Conservation (phyloP, 2,329 filamentous ascomycete species). For the Pseudocercospora pini-densiflorae region DNA sequence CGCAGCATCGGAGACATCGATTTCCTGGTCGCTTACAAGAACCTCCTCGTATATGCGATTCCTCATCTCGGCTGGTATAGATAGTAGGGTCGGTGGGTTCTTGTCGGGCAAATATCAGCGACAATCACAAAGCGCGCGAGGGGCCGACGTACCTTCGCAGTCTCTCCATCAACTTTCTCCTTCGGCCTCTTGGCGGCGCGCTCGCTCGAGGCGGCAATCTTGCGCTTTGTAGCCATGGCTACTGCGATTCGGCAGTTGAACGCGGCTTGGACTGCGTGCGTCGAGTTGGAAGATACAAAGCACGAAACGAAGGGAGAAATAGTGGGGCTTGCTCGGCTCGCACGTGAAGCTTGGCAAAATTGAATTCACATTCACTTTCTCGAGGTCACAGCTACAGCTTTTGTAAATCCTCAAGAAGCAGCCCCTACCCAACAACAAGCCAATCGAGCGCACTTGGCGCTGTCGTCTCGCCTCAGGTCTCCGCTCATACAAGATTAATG, state of each 20-base stretch:
- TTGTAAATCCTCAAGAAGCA: not conserved
- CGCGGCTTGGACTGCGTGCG: too few relatives aligned
- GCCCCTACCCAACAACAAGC: not conserved
- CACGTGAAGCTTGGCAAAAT: not conserved
- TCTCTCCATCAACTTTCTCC: not conserved
- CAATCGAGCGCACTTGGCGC: too few relatives aligned
- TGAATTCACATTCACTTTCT: not conserved
- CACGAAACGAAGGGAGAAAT: too few relatives aligned
- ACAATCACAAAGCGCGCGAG: not conserved
- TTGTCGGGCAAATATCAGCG: not conserved
- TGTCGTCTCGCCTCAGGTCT: too few relatives aligned
- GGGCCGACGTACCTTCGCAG: not conserved
- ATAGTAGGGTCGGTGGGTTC: not conserved
- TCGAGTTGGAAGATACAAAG: too few relatives aligned
- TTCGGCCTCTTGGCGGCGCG: not conserved
- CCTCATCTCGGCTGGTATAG: not conserved
- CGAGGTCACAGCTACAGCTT: not conserved
- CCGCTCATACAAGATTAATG: too few relatives aligned
- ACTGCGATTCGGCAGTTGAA: too few relatives aligned
- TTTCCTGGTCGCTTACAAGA: not conserved
- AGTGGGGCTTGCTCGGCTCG: not conserved
- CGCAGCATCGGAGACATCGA: not conserved
- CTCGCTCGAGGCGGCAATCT: not conserved
- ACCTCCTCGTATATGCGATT: conserved; percentile 8
- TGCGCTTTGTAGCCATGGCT: not conserved